These are phyloP conservation scores for Piper longum DNA, from an alignment of 164 flowering plant species.

Conservation along the genomic window DNA sequence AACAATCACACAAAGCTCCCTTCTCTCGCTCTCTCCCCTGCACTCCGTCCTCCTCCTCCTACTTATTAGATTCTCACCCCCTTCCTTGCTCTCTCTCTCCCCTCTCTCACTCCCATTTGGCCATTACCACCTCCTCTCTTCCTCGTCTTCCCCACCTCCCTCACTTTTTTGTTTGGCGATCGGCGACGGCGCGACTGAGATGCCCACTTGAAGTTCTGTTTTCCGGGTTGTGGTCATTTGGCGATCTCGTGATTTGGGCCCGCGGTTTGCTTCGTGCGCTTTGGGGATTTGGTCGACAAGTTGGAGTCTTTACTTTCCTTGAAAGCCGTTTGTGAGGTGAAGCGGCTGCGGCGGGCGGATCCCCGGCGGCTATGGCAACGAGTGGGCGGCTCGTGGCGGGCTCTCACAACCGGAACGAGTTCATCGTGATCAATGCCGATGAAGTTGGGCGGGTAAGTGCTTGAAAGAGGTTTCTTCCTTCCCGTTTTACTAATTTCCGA, in stretches of 20 bases:
- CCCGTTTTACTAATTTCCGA: not conserved
- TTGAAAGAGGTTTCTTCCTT: not conserved
- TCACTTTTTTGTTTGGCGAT: not conserved
- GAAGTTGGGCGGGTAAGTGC: constrained; percentile 62
- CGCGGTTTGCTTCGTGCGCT: no score
- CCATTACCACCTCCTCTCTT: no score
- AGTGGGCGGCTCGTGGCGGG: constrained; percentile 76
- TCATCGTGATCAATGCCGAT: constrained; percentile 86
- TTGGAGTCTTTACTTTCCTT: not conserved
- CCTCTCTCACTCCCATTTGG: not conserved
- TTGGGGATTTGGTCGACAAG: not conserved
- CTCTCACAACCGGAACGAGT: constrained; percentile 60
- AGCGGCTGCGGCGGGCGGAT: not conserved
- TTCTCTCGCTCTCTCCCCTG: not conserved
- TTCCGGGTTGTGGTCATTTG: not conserved
- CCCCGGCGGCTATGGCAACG: constrained; percentile 28
- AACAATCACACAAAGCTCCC: not conserved
- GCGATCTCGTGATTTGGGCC: not conserved
- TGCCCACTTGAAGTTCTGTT: not conserved
- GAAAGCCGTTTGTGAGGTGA: not conserved
- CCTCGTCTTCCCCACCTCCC: not conserved
- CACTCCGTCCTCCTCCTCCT: not conserved
- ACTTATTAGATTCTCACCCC: no score
- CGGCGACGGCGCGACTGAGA: not conserved
- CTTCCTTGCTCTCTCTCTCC: not conserved